Conservation (phyloP, 148 eudicot genomes). For the Persicaria maculosa region DNA sequence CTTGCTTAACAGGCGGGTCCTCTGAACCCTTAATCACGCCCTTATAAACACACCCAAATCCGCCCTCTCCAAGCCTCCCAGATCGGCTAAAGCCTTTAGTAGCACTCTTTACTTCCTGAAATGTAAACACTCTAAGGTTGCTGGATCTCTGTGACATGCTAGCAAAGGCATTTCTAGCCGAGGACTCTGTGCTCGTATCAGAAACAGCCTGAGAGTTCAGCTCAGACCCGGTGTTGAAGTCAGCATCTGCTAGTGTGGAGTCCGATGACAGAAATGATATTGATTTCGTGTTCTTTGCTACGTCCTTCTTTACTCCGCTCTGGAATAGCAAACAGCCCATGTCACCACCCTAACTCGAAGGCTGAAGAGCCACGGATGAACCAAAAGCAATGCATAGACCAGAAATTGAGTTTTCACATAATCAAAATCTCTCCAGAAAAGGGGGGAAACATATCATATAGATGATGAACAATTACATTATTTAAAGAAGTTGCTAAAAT, state of each 20-base stretch:
- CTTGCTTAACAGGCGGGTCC: constrained; percentile 23
- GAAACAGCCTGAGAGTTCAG: constrained; percentile 48
- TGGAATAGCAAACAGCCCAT: constrained; percentile 74
- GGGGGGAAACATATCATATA: neutral
- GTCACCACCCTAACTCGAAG: neutral
- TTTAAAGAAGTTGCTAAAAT: neutral
- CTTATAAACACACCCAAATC: constrained; percentile 52
- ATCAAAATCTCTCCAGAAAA: neutral
- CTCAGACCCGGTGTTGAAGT: constrained; percentile 51
- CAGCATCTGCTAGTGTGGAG: constrained; percentile 44
- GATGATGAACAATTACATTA: neutral
- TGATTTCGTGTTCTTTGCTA: constrained; percentile 29
- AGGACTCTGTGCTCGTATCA: constrained; percentile 52
- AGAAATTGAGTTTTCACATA: neutral
- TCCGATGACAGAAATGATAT: constrained; percentile 42
- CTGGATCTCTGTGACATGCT: constrained; percentile 33
- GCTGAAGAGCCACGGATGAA: neutral
- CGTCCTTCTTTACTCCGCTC: constrained; percentile 33
- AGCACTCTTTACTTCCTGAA: constrained; percentile 29
- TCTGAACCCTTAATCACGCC: constrained; percentile 38
- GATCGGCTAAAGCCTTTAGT: constrained; percentile 39
- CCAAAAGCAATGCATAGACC: neutral
- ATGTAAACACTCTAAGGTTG: constrained; percentile 31
- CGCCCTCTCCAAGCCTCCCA: constrained; percentile 45
- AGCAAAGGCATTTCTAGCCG: constrained; percentile 27